A percentile compares a stretch with the other conserved stretches of the same genome.
These are phyloP conservation scores for Persicaria tinctoria DNA, from an alignment of 148 eudicot species.

Conservation along the genomic window DNA sequence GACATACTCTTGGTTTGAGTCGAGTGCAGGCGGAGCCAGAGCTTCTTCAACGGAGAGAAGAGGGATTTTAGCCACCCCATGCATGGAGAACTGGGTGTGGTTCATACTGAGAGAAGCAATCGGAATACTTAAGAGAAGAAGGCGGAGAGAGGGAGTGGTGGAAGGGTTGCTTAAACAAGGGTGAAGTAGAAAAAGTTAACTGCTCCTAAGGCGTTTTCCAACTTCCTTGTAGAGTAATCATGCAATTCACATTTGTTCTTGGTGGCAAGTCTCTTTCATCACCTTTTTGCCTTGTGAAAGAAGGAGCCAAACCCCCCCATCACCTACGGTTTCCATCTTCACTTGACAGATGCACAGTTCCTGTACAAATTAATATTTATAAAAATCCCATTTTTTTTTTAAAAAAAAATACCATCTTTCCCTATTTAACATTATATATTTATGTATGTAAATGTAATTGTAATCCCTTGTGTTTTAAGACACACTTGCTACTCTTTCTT, in stretches of 20 bases:
- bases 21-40: slow-evolving; percentile 65
- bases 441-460: background rate
- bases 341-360: slow-evolving; percentile 6
- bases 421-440: background rate
- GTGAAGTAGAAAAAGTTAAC: slow-evolving; percentile 40
- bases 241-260: slow-evolving; percentile 23
- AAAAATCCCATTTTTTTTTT: too few species aligned
- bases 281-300: slow-evolving; percentile 43
- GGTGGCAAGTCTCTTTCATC: slow-evolving; percentile 54
- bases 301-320: slow-evolving; percentile 23
- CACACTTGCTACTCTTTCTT: background rate
- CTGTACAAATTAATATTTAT: background rate
- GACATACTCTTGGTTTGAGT: slow-evolving; percentile 62
- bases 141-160: slow-evolving; percentile 6
- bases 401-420: background rate
- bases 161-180: slow-evolving; percentile 64
- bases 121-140: slow-evolving; percentile 11
- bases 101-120: slow-evolving; percentile 35
- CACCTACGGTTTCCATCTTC: background rate
- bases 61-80: slow-evolving; percentile 98
- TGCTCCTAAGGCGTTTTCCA: slow-evolving; percentile 11
- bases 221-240: slow-evolving; percentile 43
- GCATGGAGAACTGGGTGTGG: slow-evolving; percentile 29
- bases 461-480: background rate
- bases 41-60: slow-evolving; percentile 79